Evolutionary conservation across 2,329 filamentous ascomycete genomes (phyloP).

Genomic region (Nigrospora osmanthi): DNA sequence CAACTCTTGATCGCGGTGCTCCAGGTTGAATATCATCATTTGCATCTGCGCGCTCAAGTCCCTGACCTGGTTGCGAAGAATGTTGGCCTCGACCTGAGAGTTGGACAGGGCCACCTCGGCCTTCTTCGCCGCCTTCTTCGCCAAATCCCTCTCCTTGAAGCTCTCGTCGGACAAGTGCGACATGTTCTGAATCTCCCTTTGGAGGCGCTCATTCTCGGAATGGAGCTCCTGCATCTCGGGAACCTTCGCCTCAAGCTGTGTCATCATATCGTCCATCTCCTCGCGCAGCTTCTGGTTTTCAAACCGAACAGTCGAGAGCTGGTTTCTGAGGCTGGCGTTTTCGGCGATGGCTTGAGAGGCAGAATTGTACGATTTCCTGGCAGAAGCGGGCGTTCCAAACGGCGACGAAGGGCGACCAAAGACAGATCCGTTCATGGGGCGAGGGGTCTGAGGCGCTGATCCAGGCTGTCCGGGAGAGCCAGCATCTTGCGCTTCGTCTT

Average conservation of each 20-base stretch:
- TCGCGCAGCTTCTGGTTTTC: slow-evolving; percentile 66
- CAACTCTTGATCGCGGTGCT: slow-evolving; percentile 68
- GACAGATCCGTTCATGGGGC: slow-evolving; percentile 44
- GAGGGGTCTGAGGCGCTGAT: slow-evolving; percentile 53
- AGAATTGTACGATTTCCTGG: slow-evolving; percentile 50
- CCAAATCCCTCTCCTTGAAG: slow-evolving; percentile 70
- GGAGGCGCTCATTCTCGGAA: slow-evolving; percentile 70
- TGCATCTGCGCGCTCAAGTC: slow-evolving; percentile 88
- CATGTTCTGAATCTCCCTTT: slow-evolving; percentile 75
- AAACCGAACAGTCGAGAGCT: slow-evolving; percentile 66
- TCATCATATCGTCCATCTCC: slow-evolving; percentile 78
- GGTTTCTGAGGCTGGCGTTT: slow-evolving; percentile 59
- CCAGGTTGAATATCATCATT: slow-evolving; percentile 79
- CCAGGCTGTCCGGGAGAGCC: slow-evolving; percentile 27
- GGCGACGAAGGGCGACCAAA: slow-evolving; percentile 48
- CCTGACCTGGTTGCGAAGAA: slow-evolving; percentile 78
- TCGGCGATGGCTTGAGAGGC: slow-evolving; percentile 58
- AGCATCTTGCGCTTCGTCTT: slow-evolving; percentile 35
- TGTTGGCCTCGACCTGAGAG: slow-evolving; percentile 61
- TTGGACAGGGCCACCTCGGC: slow-evolving; percentile 64
- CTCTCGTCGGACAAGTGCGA: slow-evolving; percentile 78
- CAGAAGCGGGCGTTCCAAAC: slow-evolving; percentile 50
- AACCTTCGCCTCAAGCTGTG: slow-evolving; percentile 74
- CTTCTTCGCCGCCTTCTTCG: slow-evolving; percentile 71
- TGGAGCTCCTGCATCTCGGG: slow-evolving; percentile 85